phyloP scores from a whole-genome alignment of 257 asterid genomes.

The Fraxinus excelsior region DNA sequence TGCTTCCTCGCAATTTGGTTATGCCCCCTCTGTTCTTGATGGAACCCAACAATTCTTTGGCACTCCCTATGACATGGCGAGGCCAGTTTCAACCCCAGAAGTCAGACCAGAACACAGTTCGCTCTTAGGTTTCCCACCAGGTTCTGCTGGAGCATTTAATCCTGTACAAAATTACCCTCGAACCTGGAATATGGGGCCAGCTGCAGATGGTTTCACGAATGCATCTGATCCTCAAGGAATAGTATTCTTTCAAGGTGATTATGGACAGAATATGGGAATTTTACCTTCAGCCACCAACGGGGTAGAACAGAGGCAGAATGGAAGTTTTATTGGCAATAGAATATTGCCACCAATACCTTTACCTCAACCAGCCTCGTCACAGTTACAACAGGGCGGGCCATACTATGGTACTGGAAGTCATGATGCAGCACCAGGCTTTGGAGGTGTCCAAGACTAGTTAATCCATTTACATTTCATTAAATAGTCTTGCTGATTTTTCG shows the following conservation, averaged over 20 bases:
- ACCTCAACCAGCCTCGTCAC: conserved; percentile 46
- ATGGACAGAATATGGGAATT: conserved; percentile 50
- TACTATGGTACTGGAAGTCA: conserved; percentile 51
- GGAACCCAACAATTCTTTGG: conserved; percentile 66
- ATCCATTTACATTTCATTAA: background rate
- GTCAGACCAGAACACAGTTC: conserved; percentile 68
- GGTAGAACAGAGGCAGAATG: conserved; percentile 52
- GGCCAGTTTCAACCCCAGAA: conserved; percentile 64
- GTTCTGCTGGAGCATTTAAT: conserved; percentile 55
- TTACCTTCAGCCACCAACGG: conserved; percentile 47
- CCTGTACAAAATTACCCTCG: conserved; percentile 63
- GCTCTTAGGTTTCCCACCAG: conserved; percentile 61
- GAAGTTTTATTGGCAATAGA: conserved; percentile 56
- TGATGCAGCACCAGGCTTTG: conserved; percentile 64
- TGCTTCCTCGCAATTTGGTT: conserved; percentile 67
- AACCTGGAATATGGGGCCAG: conserved; percentile 63
- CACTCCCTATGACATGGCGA: conserved; percentile 57
- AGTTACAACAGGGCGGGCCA: conserved; percentile 51
- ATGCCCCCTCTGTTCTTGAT: conserved; percentile 61
- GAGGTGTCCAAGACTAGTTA: conserved; percentile 46
- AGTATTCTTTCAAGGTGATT: conserved; percentile 46
- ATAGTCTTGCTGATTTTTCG: conserved; percentile 12
- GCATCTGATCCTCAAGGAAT: conserved; percentile 48
- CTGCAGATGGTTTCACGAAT: conserved; percentile 25
- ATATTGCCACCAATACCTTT: conserved; percentile 53